A percentile compares a stretch with the other conserved stretches of the same genome.
phyloP scores from a whole-genome alignment of 2,329 filamentous ascomycete species.

The Apiospora marii region DNA sequence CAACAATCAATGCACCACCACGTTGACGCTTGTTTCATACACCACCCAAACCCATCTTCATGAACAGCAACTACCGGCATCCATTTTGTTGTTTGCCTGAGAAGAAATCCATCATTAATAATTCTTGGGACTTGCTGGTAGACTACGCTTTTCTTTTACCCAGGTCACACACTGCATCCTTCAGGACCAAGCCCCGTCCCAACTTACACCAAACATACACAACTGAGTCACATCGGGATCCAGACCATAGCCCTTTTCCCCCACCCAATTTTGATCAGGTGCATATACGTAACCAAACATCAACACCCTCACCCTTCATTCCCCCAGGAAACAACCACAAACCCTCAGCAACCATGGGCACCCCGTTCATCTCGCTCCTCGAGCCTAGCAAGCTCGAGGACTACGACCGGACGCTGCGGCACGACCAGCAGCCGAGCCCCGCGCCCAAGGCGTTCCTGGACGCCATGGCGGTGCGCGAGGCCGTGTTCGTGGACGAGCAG shows the following conservation, averaged over 20 bases:
- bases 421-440: slow-evolving; percentile 52
- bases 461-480: slow-evolving; percentile 68
- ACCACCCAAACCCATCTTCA: background rate
- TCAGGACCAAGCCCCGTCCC: background rate
- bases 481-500: slow-evolving; percentile 70
- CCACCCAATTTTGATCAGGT: background rate
- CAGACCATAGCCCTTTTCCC: background rate
- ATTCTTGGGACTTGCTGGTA: background rate
- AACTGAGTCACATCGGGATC: background rate
- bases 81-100: background rate
- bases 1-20: background rate
- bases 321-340: background rate
- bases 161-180: background rate
- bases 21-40: background rate
- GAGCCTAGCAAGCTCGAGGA: slow-evolving; percentile 58
- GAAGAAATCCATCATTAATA: background rate
- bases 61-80: background rate
- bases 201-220: background rate
- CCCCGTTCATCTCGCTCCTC: slow-evolving; percentile 57
- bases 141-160: background rate
- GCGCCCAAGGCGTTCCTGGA: slow-evolving; percentile 67
- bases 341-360: slow-evolving; percentile 48
- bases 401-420: slow-evolving; percentile 51
- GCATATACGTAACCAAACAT: background rate
- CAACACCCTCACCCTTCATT: background rate